These are phyloP conservation scores for Heliamphora exappendiculata DNA, from an alignment of 148 eudicot species.

Conservation along the genomic window DNA sequence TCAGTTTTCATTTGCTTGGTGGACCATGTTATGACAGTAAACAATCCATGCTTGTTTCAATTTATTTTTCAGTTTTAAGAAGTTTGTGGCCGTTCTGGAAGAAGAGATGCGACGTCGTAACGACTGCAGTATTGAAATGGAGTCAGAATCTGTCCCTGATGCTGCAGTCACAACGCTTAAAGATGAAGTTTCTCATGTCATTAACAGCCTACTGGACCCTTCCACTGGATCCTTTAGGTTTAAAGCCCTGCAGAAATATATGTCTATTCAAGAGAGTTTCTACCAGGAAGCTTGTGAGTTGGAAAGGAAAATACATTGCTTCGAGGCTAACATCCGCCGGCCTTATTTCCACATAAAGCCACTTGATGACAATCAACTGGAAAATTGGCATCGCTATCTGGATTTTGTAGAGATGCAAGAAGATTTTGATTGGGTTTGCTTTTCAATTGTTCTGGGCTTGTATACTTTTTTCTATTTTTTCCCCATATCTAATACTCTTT, in stretches of 20 bases:
- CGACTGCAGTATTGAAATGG: constrained; percentile 21
- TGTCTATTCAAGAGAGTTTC: constrained; percentile 43
- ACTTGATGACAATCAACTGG: constrained; percentile 60
- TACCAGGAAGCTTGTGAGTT: constrained; percentile 50
- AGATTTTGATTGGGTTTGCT: constrained; percentile 81
- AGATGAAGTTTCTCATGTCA: constrained; percentile 41
- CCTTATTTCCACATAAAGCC: constrained; percentile 60
- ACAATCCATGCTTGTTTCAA: neutral
- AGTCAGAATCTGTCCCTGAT: constrained; percentile 26
- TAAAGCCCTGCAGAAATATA: constrained; percentile 54
- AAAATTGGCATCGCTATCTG: constrained; percentile 78
- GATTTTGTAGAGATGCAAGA: constrained; percentile 73
- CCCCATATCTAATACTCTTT: constrained; percentile 10
- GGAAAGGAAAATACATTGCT: constrained; percentile 49
- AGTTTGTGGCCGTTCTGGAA: constrained; percentile 57
- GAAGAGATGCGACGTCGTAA: constrained; percentile 46
- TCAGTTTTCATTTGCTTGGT: neutral
- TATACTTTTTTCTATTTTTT: constrained; percentile 5
- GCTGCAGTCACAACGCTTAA: constrained; percentile 21
- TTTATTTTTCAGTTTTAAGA: constrained; percentile 60
- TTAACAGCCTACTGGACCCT: constrained; percentile 54
- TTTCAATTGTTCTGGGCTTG: constrained; percentile 7
- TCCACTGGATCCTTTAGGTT: constrained; percentile 33
- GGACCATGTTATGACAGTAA: neutral
- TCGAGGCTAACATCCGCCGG: constrained; percentile 56